Base-by-base conservation (phyloP, 768 basidiomycete species). In the Xerocomellus amylosporus region DNA sequence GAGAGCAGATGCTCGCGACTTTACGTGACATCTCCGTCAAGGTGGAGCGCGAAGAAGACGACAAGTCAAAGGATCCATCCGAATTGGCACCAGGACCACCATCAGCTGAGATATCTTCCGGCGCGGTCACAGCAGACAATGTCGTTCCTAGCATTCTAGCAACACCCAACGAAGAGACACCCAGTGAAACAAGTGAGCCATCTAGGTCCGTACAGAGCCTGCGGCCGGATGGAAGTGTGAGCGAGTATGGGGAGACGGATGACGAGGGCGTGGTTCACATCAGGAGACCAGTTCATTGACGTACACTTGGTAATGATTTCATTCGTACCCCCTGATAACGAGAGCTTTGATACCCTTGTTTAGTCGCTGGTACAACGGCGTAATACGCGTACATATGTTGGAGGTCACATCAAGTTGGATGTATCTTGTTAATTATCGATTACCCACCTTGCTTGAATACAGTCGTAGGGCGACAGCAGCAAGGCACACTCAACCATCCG, bases 241-340 rank as follows among this genome's bases (percentile, higher is more conserved):
- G 86, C 58, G 85, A 85, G 65, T 79, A 79, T 58, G 86, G 85
- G 22, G 88, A 90, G 62, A 91, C 89, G 37, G 90, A 93, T 66
- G 90, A 93, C 54, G 90, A 92, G 63, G 90, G 87, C 7, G 85
- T 91, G 85, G 81, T 92, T 54, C 67, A 91, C 28, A 84, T 92
- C 47, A 86, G 83, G 38, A 78, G 85, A 53, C 88, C 88, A 10
- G 51, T 51, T 8, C 26, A 60, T 47, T 71, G 58, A 65, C 41
- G 22, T 46, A 33, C n/a, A n/a, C 14, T 49, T 19, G 54, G 58
- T 51, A 40, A 49, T 30, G 26, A 39, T 48, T 34, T 48, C 31
- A 44, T 33, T 56, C 19, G 47, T 54, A 40, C 53, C 34, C 30
- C 28, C 46, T 24, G 30, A 53, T 46, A 41, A 47, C 24, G 54